These are phyloP conservation scores for Aspergillus ochraceoroseus DNA, from an alignment of 2,329 filamentous ascomycete species.

Conservation along the genomic window DNA sequence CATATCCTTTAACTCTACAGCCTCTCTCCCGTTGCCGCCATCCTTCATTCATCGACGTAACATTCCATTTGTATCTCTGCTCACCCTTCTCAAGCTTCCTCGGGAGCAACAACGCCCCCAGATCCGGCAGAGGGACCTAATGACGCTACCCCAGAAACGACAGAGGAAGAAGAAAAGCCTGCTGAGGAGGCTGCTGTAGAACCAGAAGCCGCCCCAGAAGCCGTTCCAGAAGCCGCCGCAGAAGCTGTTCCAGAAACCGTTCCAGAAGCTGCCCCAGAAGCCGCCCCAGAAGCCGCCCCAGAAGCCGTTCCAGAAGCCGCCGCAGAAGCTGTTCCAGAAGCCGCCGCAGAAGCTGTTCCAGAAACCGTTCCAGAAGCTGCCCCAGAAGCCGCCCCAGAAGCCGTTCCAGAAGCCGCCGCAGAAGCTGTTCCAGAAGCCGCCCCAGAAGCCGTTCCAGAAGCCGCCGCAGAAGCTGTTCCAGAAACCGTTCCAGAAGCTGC, in stretches of 20 bases:
- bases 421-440: no score
- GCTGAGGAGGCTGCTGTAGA: slow-evolving; percentile 17
- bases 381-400: no score
- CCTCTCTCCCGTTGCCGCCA: neutral
- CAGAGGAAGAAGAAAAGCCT: slow-evolving; percentile 22
- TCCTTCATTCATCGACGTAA: no score
- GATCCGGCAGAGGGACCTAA: slow-evolving; percentile 22
- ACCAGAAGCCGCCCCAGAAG: slow-evolving; percentile 18
- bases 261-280: slow-evolving; percentile 20
- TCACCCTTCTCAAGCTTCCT: slow-evolving; percentile 22
- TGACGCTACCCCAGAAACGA: slow-evolving; percentile 16
- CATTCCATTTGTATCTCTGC: slow-evolving; percentile 9
- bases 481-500: no score
- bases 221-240: no score
- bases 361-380: no score
- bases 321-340: no score
- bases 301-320: no score
- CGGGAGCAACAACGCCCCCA: slow-evolving; percentile 27
- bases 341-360: no score
- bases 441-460: slow-evolving; percentile 15
- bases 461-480: slow-evolving; percentile 24
- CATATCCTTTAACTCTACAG: neutral
- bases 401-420: no score
- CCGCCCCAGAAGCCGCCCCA: no score
- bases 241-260: slow-evolving; percentile 16